Conservation (phyloP, 2,329 filamentous ascomycete genomes). For the Calonectria naviculata region DNA sequence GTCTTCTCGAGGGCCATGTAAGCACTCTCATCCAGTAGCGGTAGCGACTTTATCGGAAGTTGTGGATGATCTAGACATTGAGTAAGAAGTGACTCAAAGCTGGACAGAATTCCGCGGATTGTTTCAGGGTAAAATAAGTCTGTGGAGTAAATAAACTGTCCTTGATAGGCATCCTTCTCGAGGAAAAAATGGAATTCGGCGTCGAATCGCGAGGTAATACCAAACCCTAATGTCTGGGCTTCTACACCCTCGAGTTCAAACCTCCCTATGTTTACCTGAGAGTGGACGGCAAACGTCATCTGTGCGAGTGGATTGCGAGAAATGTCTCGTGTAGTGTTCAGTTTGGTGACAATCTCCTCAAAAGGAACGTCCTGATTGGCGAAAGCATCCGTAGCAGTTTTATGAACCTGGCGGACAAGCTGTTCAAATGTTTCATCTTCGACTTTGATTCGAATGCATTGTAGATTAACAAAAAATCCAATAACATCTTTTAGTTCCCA, state of each 20-base stretch:
- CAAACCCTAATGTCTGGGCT: background rate
- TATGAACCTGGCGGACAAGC: background rate
- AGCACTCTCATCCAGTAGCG: background rate
- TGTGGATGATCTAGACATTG: too few relatives aligned
- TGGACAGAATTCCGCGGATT: background rate
- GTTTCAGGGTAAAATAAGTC: background rate
- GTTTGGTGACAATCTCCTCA: background rate
- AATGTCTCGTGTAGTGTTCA: background rate
- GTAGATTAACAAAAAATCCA: slow-evolving; percentile 40
- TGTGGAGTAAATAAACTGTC: background rate
- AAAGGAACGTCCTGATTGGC: background rate
- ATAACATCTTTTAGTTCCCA: slow-evolving; percentile 31
- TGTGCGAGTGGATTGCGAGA: background rate
- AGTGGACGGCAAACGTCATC: background rate
- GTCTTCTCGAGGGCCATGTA: background rate
- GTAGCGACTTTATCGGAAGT: background rate
- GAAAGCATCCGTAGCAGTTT: background rate
- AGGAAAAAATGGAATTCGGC: background rate
- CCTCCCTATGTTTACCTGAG: background rate
- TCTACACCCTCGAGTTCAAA: background rate
- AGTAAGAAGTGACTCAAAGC: background rate
- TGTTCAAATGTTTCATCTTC: slow-evolving; percentile 5
- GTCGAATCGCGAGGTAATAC: background rate
- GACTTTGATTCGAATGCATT: slow-evolving; percentile 31
- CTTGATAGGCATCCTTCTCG: background rate